Base-by-base conservation (phyloP, 495 filamentous ascomycete species). In the Neurospora sp. region DNA sequence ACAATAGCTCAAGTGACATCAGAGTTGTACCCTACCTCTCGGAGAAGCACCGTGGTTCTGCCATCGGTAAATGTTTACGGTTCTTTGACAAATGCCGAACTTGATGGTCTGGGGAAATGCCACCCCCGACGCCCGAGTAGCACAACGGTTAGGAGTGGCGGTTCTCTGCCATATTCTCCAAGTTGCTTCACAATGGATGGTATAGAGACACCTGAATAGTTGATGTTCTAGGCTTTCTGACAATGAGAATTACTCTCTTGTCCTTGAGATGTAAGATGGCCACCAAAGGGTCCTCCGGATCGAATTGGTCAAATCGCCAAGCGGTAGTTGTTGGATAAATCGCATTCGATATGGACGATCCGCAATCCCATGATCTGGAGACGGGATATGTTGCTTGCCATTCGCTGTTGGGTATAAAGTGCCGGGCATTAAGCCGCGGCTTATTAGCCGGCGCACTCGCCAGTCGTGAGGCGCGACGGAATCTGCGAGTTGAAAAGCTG, bases 251-350 rank as follows among this genome's bases (percentile, higher is more conserved):
- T 16, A 6, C 23, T 66, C 27, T 16, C 27, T 66, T 66, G 2
- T 16, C 14, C 14, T 18, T 7, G 6, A 35, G 27, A 35, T 35
- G 11, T 37, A 37, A 66, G 6, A 66, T 37, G 27, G 54, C 27
- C 54, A 66, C 27, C 54, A 7, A 66, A 66, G 54, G 54, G 54
- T 66, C 54, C 54, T 66, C 27, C 12, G 27, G 31, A 66, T 66
- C 14, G 54, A 66, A 66, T 35, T 66, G 54, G 54, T 35, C 71
- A 40, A 41, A 69, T 69, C 39, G 75, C 75, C 75, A 78, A 78
- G 76, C 76, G 78, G 74, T 71, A 77, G 78, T 76, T 76, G 78
- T 75, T 81, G 77, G 78, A 46, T 77, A 78, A 78, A 79, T 74
- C 77, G 69, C 70, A 18, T 40, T 66, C 54, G 54, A 66, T 66